Evolutionary conservation across 2,329 filamentous ascomycete genomes (phyloP), one percentile per base, ranked within the genome.

Genomic region (Clonostachys sp.): DNA sequence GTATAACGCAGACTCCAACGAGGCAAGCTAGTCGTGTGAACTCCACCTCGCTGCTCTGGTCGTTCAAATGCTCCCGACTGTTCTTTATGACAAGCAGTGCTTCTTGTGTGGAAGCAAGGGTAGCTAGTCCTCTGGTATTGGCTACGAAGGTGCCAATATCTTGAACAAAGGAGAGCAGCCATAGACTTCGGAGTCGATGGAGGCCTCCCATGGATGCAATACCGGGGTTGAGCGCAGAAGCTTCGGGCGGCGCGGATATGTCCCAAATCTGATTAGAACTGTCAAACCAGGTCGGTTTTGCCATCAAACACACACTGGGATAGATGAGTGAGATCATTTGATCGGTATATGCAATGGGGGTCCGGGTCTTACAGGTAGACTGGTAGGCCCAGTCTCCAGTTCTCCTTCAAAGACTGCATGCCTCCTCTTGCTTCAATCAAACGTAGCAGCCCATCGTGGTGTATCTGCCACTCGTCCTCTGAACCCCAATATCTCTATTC

Each of bases 161-260:
- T 39, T 47, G 46, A 14, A 47, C 41, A 13, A 47, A 36, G 5
- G 46, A 47, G 12, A 47, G 35, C n/a, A 47, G 46, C 46, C 46
- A 47, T n/a, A 47, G 33, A 34, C 46, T 36, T 18, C 46, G 46
- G 24, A 47, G 16, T 18, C 34, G 33, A 13, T 44, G 41, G n/a
- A 47, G 43, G 16, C n/a, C 35, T 12, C 17, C 14, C 14, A 34
- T 12, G 43, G 33, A 30, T 9, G 33, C 17, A 18, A 45, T 13
- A 36, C 34, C 12, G 18, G 43, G 33, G 16, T 33, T 45, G 9
- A 20, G 33, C 13, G 20, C 43, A 14, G 30, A 12, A 34, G 13
- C 13, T n/a, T 17, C 12, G n/a, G 35, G 33, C 16, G 35, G 24
- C 13, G 16, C 30, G 6, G 46, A 47, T 30, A 47, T 47, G 5